phyloP scores from a whole-genome alignment of 371 early-diverging fungal species.

The Thermomucor indicae-seudaticae region DNA sequence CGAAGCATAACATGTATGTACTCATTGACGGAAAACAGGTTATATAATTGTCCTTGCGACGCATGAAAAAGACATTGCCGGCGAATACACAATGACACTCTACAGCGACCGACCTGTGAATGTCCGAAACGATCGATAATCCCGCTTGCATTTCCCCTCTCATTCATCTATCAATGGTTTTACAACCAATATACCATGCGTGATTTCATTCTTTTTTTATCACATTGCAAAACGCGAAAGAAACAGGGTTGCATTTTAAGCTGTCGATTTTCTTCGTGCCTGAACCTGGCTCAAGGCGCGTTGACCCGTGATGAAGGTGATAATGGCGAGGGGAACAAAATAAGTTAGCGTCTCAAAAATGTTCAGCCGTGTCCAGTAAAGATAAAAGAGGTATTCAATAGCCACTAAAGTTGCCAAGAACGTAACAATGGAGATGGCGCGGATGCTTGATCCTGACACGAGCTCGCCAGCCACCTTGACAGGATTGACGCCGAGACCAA shows the following conservation, averaged over 20 bases:
- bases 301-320: conserved; percentile 60
- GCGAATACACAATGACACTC: conserved; percentile 48
- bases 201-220: neutral
- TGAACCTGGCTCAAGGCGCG: conserved; percentile 49
- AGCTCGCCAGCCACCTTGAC: conserved; percentile 26
- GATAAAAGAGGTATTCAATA: conserved; percentile 58
- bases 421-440: conserved; percentile 43
- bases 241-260: neutral
- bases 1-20: neutral
- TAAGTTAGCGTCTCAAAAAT: conserved; percentile 69
- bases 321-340: conserved; percentile 45
- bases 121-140: conserved; percentile 34
- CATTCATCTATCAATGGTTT: too few relatives aligned
- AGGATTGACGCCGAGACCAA: conserved; percentile 48
- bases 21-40: conserved; percentile 17
- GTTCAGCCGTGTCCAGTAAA: conserved; percentile 69
- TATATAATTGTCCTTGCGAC: conserved; percentile 64
- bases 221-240: neutral
- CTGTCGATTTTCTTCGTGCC: conserved; percentile 8
- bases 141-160: neutral
- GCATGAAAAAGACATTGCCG: conserved; percentile 48
- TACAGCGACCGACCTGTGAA: conserved; percentile 62
- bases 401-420: conserved; percentile 56
- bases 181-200: neutral
- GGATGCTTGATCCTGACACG: conserved; percentile 14